These are phyloP conservation scores for Pestalotiopsis sp. DNA, from an alignment of 2,329 filamentous ascomycete species.

Conservation along the genomic window DNA sequence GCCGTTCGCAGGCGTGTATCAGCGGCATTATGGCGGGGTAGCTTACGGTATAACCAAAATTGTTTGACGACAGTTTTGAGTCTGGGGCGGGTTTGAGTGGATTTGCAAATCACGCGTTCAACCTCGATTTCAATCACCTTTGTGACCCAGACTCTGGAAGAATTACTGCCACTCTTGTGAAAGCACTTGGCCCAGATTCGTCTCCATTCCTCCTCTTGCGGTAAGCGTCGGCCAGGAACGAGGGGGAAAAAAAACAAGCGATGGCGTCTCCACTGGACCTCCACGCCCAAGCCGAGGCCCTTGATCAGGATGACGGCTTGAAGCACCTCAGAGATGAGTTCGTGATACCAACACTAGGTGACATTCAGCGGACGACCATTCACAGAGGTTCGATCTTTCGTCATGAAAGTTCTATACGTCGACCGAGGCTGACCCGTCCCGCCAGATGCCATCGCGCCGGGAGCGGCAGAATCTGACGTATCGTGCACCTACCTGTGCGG, in stretches of 20 bases:
- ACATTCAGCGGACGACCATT: constrained; percentile 32
- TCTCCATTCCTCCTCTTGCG: background rate
- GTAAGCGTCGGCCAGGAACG: background rate
- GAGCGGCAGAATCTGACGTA: constrained; percentile 26
- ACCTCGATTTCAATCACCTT: background rate
- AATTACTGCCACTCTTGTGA: background rate
- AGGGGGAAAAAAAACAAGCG: background rate
- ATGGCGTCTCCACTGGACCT: constrained; percentile 20
- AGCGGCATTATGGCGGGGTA: constrained; percentile 7
- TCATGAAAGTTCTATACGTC: background rate
- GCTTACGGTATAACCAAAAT: background rate
- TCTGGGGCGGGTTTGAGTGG: background rate
- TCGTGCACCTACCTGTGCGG: constrained; percentile 73
- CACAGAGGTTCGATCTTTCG: constrained; percentile 17
- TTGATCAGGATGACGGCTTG: constrained; percentile 30
- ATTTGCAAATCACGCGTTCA: background rate
- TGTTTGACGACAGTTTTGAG: background rate
- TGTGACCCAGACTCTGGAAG: background rate
- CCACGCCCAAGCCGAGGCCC: constrained; percentile 28
- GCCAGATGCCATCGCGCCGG: constrained; percentile 12
- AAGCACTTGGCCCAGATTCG: background rate
- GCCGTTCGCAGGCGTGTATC: background rate
- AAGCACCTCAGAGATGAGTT: constrained; percentile 31
- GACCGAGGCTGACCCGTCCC: background rate
- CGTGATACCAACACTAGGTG: constrained; percentile 30